Conservation (phyloP, 495 filamentous ascomycete species). For the Chaetomidium leptoderma region DNA sequence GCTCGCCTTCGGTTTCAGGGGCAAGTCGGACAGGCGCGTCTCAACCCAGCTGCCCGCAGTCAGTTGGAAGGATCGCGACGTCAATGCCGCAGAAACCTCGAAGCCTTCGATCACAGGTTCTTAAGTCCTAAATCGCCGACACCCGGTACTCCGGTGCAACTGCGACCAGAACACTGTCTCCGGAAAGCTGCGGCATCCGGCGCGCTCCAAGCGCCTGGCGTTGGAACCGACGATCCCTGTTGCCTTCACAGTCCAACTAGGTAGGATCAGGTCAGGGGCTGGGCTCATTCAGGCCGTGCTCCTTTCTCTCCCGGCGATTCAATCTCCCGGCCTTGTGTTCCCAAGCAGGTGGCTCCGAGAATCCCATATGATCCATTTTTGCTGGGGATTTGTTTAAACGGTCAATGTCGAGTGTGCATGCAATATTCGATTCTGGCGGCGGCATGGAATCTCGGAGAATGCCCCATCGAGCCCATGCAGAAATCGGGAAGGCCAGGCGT, state of each 20-base stretch:
- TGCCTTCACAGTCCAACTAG: neutral
- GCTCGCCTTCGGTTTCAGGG: neutral
- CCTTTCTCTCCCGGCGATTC: too few relatives aligned
- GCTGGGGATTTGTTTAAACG: neutral
- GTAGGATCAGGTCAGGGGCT: neutral
- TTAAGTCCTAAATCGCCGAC: too few relatives aligned
- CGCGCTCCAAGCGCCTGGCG: neutral
- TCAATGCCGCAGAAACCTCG: neutral
- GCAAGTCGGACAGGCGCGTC: neutral
- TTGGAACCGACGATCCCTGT: neutral
- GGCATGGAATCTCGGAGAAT: neutral
- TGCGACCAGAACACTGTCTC: neutral
- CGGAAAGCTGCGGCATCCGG: conserved; percentile 9
- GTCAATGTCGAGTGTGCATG: too few relatives aligned
- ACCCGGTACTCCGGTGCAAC: too few relatives aligned
- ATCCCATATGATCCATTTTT: too few relatives aligned
- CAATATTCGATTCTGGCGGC: too few relatives aligned
- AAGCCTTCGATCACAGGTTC: too few relatives aligned
- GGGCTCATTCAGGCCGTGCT: neutral
- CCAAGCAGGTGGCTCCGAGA: too few relatives aligned
- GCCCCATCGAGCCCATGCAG: neutral
- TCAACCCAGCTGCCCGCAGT: too few relatives aligned
- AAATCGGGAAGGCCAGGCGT: neutral
- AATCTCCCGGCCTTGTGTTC: too few relatives aligned
- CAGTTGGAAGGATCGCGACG: neutral